Conservation (phyloP, 352 stramenopile species). For the Peronospora belbahrii region DNA sequence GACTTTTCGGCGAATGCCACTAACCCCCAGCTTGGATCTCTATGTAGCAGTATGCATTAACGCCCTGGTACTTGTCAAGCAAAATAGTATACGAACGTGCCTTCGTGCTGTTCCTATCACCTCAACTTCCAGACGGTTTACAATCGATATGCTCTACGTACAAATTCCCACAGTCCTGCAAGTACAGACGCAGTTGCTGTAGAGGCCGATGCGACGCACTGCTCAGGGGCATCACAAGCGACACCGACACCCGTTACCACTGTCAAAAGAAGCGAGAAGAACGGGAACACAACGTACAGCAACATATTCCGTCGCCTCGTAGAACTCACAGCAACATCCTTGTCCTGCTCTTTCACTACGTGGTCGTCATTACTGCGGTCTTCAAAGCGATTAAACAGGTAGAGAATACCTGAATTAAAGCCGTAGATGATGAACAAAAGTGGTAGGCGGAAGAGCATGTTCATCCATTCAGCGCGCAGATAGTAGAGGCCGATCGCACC, state of each 20-base stretch:
- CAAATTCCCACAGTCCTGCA: conserved; percentile 27
- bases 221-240: conserved; percentile 59
- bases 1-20: background rate
- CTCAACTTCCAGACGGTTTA: conserved; percentile 25
- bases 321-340: conserved; percentile 10
- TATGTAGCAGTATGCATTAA: conserved; percentile 20
- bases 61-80: conserved; percentile 14
- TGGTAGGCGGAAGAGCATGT: conserved; percentile 68
- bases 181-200: conserved; percentile 21
- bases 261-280: conserved; percentile 53
- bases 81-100: conserved; percentile 21
- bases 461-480: conserved; percentile 68
- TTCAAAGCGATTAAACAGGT: conserved; percentile 41
- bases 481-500: conserved; percentile 48
- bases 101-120: conserved; percentile 8
- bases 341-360: conserved; percentile 11
- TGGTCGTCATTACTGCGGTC: conserved; percentile 12
- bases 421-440: conserved; percentile 60
- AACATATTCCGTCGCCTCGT: conserved; percentile 33
- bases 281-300: conserved; percentile 56
- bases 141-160: conserved; percentile 46
- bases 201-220: conserved; percentile 45
- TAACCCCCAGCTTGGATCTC: conserved; percentile 4
- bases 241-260: conserved; percentile 55
- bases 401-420: conserved; percentile 59